Conservation (phyloP, 2,329 filamentous ascomycete species). For the Stagonosporopsis cucurbitacearum region DNA sequence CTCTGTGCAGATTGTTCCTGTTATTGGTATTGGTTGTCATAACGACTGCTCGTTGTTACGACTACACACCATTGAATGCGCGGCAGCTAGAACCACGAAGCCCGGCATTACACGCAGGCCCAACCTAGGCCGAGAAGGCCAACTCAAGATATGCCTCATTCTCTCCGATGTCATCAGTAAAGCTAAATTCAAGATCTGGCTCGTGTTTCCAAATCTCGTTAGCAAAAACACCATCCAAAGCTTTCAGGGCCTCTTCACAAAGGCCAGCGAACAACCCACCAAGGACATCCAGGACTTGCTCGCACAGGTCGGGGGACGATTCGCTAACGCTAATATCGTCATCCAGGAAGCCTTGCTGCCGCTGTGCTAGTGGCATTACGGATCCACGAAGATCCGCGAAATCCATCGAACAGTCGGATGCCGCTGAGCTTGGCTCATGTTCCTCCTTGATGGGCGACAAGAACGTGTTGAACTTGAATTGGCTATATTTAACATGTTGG, state of each 20-base stretch:
- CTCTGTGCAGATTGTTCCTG: not conserved
- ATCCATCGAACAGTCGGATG: not conserved
- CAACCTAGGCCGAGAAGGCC: not conserved
- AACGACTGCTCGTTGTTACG: not conserved
- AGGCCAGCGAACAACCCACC: not conserved
- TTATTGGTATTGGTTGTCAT: not conserved
- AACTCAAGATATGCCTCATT: not conserved
- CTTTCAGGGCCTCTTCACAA: not conserved
- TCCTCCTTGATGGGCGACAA: conserved; percentile 1
- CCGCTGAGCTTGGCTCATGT: not conserved
- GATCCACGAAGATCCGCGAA: not conserved
- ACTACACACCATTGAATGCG: not conserved
- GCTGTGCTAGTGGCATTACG: not conserved
- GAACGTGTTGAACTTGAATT: not conserved
- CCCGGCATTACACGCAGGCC: not conserved
- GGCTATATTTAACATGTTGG: not conserved
- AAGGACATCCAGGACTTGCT: not conserved
- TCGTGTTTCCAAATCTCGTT: no score
- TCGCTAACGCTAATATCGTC: not conserved
- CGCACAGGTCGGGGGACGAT: no score
- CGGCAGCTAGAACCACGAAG: not conserved
- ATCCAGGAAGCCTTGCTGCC: not conserved
- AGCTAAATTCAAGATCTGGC: not conserved
- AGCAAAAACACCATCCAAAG: not conserved
- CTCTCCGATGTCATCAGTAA: not conserved